A percentile compares a stretch with the other conserved stretches of the same genome.
phyloP scores from a whole-genome alignment of 768 basidiomycete species.

The Auriscalpium orientale region DNA sequence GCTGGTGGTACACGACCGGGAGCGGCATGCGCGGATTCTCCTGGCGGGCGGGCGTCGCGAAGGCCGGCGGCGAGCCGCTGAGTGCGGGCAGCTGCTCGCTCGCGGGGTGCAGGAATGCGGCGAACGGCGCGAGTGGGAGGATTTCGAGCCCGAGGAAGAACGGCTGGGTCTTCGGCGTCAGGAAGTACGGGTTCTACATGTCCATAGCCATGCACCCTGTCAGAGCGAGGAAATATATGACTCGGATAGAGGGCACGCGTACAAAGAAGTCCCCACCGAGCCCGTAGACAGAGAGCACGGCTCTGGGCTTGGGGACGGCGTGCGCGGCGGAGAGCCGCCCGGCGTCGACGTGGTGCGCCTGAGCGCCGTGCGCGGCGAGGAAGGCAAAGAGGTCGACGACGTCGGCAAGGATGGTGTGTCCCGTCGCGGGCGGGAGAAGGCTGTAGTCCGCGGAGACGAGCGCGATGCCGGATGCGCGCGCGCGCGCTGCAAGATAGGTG shows the following conservation, averaged over 20 bases:
- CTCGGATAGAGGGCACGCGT: constrained; percentile 5
- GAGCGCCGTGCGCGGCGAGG: constrained; percentile 20
- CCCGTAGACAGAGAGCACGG: constrained; percentile 48
- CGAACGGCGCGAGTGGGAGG: constrained; percentile 40
- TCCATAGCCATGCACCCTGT: background rate
- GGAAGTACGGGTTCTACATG: constrained; percentile 47
- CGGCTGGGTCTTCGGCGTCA: constrained; percentile 37
- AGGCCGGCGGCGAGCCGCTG: constrained; percentile 48
- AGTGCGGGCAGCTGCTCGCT: constrained; percentile 19
- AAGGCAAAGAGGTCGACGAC: constrained; percentile 49
- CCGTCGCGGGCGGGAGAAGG: constrained; percentile 44
- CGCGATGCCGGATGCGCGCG: constrained; percentile 38
- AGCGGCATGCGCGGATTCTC: constrained; percentile 57
- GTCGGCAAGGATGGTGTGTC: constrained; percentile 51
- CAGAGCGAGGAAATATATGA: background rate
- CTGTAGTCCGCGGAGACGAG: constrained; percentile 62
- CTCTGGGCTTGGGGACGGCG: constrained; percentile 31
- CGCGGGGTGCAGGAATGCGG: constrained; percentile 42
- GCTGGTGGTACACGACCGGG: constrained; percentile 49
- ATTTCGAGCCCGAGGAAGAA: constrained; percentile 53
- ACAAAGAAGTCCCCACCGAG: constrained; percentile 54
- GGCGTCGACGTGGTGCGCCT: constrained; percentile 28
- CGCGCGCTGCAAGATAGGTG: constrained; percentile 31
- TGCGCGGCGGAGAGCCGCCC: constrained; percentile 43
- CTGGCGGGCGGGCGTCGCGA: constrained; percentile 50